These are phyloP conservation scores for Ambrosiella beaveri DNA, from an alignment of 2,329 filamentous ascomycete genomes.

Conservation along the genomic window DNA sequence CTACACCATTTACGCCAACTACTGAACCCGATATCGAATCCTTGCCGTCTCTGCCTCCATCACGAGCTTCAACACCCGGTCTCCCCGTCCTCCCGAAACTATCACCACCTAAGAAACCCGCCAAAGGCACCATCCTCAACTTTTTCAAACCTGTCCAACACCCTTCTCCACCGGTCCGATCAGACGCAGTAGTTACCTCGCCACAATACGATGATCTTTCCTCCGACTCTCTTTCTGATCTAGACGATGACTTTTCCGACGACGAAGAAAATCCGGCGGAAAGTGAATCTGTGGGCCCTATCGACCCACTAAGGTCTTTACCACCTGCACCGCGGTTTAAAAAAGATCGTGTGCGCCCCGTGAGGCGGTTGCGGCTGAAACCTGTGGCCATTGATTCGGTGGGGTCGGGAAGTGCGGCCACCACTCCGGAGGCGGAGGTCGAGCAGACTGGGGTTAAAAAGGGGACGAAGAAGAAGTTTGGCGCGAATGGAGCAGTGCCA, in stretches of 20 bases:
- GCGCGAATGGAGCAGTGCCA: background rate
- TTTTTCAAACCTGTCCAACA: slow-evolving; percentile 24
- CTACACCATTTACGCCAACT: background rate
- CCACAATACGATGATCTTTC: background rate
- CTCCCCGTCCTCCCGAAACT: background rate
- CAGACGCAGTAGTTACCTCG: slow-evolving; percentile 9
- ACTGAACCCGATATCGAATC: slow-evolving; percentile 2
- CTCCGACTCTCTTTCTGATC: background rate
- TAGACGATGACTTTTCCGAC: too few relatives aligned
- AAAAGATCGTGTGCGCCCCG: background rate
- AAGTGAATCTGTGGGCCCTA: background rate
- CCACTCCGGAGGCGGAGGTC: background rate
- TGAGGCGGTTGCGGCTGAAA: slow-evolving; percentile 3
- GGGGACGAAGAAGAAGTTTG: background rate
- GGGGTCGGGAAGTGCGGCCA: background rate
- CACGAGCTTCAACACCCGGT: background rate
- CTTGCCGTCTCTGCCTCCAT: background rate
- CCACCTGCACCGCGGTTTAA: background rate
- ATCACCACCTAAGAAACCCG: background rate
- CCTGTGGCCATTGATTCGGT: background rate
- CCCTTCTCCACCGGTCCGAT: background rate
- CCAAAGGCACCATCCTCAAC: slow-evolving; percentile 23
- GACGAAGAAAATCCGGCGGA: background rate
- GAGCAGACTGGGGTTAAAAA: background rate
- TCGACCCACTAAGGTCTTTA: background rate